These are phyloP conservation scores for Suzukiozyma palmioleophila DNA, from an alignment of 1,139 yeast genomes.

Conservation along the genomic window DNA sequence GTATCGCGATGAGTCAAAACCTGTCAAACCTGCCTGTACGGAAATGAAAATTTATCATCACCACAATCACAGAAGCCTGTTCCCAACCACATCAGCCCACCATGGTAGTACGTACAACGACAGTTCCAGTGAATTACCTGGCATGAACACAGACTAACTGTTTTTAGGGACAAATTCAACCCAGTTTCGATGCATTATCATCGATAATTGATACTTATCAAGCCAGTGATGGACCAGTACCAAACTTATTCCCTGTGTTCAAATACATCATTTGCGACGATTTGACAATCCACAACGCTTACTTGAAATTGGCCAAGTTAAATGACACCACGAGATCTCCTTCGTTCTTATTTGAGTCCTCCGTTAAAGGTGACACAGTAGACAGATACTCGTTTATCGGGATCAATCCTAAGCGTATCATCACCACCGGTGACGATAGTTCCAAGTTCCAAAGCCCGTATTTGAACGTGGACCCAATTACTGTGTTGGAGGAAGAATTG, in stretches of 20 bases:
- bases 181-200: slow-evolving; percentile 49
- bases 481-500: slow-evolving; percentile 70
- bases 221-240: slow-evolving; percentile 15
- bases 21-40: not conserved
- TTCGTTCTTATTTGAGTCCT: slow-evolving; percentile 83
- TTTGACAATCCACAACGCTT: slow-evolving; percentile 86
- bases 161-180: slow-evolving; percentile 47
- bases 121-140: not conserved
- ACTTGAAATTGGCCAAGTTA: slow-evolving; percentile 72
- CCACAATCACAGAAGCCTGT: not conserved
- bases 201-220: slow-evolving; percentile 40
- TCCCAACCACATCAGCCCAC: not conserved
- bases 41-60: not conserved
- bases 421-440: slow-evolving; percentile 65
- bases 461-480: slow-evolving; percentile 68
- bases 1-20: not conserved
- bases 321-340: slow-evolving; percentile 57
- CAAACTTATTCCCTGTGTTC: slow-evolving; percentile 77
- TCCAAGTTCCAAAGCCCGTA: slow-evolving; percentile 27
- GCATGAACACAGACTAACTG: slow-evolving; percentile 3
- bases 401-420: slow-evolving; percentile 71
- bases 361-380: slow-evolving; percentile 82
- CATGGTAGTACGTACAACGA: slow-evolving; percentile 1
- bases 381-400: slow-evolving; percentile 93
- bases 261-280: slow-evolving; percentile 71